Conservation (phyloP, 2,329 filamentous ascomycete genomes). For the Ustulina deusta region DNA sequence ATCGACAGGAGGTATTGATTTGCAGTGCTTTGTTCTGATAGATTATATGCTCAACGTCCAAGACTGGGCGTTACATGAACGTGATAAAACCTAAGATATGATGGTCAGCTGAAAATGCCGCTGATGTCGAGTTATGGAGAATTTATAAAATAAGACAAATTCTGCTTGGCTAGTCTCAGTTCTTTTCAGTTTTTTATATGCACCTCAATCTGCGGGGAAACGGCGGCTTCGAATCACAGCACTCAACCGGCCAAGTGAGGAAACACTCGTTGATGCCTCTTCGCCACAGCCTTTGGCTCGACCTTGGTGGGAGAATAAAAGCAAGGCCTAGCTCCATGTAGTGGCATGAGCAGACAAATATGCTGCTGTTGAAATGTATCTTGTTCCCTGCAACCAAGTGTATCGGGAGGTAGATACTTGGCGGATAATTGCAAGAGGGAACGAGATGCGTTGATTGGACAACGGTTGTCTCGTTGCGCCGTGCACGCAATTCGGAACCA, state of each 20-base stretch:
- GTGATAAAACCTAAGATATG: constrained; percentile 20
- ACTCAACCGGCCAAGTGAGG: constrained; percentile 40
- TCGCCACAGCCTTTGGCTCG: constrained; percentile 71
- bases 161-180: constrained; percentile 66
- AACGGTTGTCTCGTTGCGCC: constrained; percentile 42
- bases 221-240: constrained; percentile 61
- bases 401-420: constrained; percentile 30
- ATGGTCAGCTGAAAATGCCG: constrained; percentile 28
- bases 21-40: constrained; percentile 5
- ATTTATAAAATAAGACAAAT: constrained; percentile 11
- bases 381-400: constrained; percentile 31
- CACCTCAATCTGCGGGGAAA: constrained; percentile 63
- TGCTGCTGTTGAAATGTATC: constrained; percentile 36
- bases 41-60: constrained; percentile 23
- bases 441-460: constrained; percentile 44
- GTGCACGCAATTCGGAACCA: constrained; percentile 53
- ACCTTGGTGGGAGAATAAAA: constrained; percentile 56
- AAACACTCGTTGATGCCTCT: constrained; percentile 53
- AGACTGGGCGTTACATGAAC: constrained; percentile 16
- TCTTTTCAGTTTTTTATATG: constrained; percentile 77
- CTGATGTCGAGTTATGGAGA: constrained; percentile 8
- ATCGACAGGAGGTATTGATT: constrained; percentile 11
- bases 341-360: constrained; percentile 52
- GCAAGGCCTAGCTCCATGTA: constrained; percentile 65
- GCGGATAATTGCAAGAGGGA: constrained; percentile 11